phyloP scores from a whole-genome alignment of 306 rosid genomes.

The Inga leiocalycina region DNA sequence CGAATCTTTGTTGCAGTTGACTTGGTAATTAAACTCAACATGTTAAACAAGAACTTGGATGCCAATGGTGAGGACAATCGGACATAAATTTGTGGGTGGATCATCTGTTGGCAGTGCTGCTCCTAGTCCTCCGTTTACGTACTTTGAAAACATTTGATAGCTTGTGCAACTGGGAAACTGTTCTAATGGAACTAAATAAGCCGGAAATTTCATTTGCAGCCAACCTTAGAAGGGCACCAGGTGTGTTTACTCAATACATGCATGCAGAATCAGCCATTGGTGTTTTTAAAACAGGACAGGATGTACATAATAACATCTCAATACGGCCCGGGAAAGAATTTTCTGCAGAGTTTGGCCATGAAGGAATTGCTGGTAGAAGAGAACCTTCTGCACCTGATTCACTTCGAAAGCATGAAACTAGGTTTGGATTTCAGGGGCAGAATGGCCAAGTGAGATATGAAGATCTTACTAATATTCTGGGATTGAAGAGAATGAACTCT shows the following conservation, averaged over 20 bases:
- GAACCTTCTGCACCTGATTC: constrained; percentile 38
- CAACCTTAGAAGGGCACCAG: constrained; percentile 41
- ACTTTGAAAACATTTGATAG: constrained; percentile 35
- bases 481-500: constrained; percentile 63
- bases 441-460: constrained; percentile 51
- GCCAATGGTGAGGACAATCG: constrained; percentile 18
- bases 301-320: constrained; percentile 40
- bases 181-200: constrained; percentile 51
- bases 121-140: constrained; percentile 16
- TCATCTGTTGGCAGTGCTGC: constrained; percentile 14
- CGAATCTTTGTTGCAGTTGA: constrained; percentile 22
- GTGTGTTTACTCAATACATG: constrained; percentile 42
- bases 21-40: constrained; percentile 8
- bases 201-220: constrained; percentile 43
- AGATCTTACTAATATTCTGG: constrained; percentile 57
- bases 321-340: constrained; percentile 44
- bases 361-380: constrained; percentile 43
- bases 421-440: constrained; percentile 39
- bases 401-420: constrained; percentile 36
- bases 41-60: constrained; percentile 24
- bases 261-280: constrained; percentile 33
- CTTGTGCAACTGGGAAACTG: constrained; percentile 30
- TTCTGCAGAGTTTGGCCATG: constrained; percentile 46
- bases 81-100: constrained; percentile 32
- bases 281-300: constrained; percentile 40